Evolutionary conservation across 768 basidiomycete species (phyloP), one percentile per base, ranked within the genome.

Genomic region (Imleria badia): DNA sequence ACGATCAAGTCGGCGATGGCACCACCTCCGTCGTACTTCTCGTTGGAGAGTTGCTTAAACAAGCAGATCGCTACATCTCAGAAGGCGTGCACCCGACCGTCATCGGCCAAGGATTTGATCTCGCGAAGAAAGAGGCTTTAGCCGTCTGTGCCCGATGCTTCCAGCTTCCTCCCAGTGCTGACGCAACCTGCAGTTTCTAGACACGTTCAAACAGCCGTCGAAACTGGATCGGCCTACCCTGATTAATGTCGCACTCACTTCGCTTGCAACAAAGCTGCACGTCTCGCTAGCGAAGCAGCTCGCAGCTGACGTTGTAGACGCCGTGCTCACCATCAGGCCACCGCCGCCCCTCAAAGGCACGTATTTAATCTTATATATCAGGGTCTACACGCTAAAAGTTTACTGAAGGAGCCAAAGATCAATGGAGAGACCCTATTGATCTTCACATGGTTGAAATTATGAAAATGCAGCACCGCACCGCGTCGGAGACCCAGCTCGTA

Each of bases 391-490:
- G 54, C 60, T 65, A 61, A 65, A 62, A 61, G 49, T 62, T 57
- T 60, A 58, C 52, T 52, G 48, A 60, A 88, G 84, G 82, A 58
- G 72, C 81, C 19, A 75, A 77, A 58, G 85, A 88, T 66, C 83
- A 85, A 61, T 89, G 83, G 79, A 81, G 81, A 49, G 87, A 94
- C 62, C 94, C 95, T 46, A 95, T 98, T 67, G 97, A 99, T 77
- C 79, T 99, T 52, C 96, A 98, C 75, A 99, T 99, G 97, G 78
- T 99, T 48, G 97, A 99, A 75, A 87, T 98, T 58, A 98, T 98
- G 97, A 98, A 98, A 78, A 99, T 99, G 97, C 96, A 97, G 72
- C 97, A 99, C 76, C 89, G 95, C 65, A 95, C 89, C 40, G 94
- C 97, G 58, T 94, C 93, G 22, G 97, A 99, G 73, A 99, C 97